These are phyloP conservation scores for Metschnikowia proteae DNA, from an alignment of 805 yeast genomes.

Conservation along the genomic window DNA sequence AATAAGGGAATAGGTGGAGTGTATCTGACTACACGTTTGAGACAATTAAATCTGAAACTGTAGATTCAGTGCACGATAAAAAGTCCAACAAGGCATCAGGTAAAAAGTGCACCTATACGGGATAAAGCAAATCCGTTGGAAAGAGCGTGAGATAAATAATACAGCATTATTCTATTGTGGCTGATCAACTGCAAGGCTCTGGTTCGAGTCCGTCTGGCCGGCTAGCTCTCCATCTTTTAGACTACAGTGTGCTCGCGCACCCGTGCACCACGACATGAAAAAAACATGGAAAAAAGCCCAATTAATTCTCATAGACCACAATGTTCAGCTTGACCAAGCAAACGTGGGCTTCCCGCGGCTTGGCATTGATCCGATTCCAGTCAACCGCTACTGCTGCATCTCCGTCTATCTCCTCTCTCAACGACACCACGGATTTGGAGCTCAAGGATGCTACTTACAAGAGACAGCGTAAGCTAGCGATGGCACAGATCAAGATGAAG, in stretches of 20 bases:
- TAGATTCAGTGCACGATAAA: no score
- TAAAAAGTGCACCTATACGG: no score
- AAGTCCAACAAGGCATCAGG: no score
- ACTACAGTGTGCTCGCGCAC: slow-evolving; percentile 3
- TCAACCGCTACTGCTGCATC: slow-evolving; percentile 9
- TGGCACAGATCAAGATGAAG: slow-evolving; percentile 68
- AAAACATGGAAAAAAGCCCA: slow-evolving; percentile 5
- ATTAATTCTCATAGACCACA: background rate
- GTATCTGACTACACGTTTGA: no score
- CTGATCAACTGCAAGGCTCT: background rate
- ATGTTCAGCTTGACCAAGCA: slow-evolving; percentile 18
- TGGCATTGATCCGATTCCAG: slow-evolving; percentile 15
- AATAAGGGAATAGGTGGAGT: no score
- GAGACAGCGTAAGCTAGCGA: slow-evolving; percentile 69
- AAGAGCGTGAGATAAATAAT: no score
- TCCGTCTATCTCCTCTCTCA: background rate
- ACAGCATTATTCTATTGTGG: no score
- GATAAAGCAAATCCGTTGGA: no score
- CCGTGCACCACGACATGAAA: slow-evolving; percentile 17
- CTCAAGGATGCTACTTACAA: slow-evolving; percentile 68
- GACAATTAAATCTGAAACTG: no score
- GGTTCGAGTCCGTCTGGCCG: no score
- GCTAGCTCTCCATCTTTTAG: background rate
- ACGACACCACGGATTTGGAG: slow-evolving; percentile 69
- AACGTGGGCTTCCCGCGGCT: slow-evolving; percentile 14